Percentiles rank a stretch among this genome's conserved stretches.
phyloP scores from a whole-genome alignment of 2,329 filamentous ascomycete species.

The Colletotrichum magnum region DNA sequence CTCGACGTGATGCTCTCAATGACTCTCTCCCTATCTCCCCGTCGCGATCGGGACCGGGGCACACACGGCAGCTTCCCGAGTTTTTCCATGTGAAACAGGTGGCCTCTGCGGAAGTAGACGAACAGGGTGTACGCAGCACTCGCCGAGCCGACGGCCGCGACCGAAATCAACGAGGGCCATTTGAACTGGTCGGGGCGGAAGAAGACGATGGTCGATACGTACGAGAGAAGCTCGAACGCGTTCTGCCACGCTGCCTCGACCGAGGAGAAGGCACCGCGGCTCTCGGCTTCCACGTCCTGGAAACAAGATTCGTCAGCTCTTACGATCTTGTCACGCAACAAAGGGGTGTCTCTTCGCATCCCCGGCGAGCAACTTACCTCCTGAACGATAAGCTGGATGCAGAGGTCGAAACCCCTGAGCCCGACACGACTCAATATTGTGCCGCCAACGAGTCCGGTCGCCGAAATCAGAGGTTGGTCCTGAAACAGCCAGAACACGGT shows the following conservation, averaged over 20 bases:
- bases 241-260: constrained; percentile 79
- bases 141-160: constrained; percentile 64
- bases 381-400: constrained; percentile 72
- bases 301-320: neutral
- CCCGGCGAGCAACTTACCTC: constrained; percentile 56
- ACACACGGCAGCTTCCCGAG: constrained; percentile 4
- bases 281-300: constrained; percentile 67
- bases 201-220: constrained; percentile 75
- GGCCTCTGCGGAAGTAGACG: constrained; percentile 11
- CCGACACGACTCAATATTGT: constrained; percentile 71
- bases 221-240: constrained; percentile 78
- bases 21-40: neutral
- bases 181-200: constrained; percentile 74
- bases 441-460: constrained; percentile 63
- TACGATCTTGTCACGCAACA: neutral
- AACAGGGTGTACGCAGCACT: constrained; percentile 63
- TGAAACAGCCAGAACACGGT: constrained; percentile 37
- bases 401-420: constrained; percentile 74
- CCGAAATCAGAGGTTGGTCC: constrained; percentile 52
- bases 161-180: constrained; percentile 74
- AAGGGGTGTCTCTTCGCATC: neutral
- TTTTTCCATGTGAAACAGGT: constrained; percentile 5
- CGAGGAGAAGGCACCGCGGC: constrained; percentile 78
- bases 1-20: constrained; percentile 1
- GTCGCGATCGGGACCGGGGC: neutral